Evolutionary conservation across 139 green algal species (phyloP).

Genomic region (Chara braunii): DNA sequence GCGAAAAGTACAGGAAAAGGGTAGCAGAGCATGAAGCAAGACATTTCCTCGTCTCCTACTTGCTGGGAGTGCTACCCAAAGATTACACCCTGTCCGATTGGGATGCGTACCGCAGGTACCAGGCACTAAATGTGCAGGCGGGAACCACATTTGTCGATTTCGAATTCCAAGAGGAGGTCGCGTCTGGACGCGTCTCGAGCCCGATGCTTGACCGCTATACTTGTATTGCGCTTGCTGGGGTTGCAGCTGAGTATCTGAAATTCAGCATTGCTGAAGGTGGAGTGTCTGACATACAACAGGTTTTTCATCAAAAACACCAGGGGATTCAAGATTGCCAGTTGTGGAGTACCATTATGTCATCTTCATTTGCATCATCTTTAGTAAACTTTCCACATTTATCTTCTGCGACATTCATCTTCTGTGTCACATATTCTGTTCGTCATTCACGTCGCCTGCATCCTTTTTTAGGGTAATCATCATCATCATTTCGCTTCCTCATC

Average conservation of each 20-base stretch:
- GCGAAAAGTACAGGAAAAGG: no score
- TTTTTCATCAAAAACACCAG: no score
- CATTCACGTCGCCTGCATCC: no score
- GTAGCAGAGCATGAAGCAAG: conserved; percentile 80
- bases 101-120: conserved; percentile 75
- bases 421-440: no score
- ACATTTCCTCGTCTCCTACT: conserved; percentile 90
- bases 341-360: no score
- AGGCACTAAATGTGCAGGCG: conserved; percentile 85
- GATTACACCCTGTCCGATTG: conserved; percentile 76
- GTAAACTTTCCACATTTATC: no score
- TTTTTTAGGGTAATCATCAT: no score
- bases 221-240: conserved; percentile 79
- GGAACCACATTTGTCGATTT: conserved; percentile 87
- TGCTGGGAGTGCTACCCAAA: conserved; percentile 78
- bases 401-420: no score
- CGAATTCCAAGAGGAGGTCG: conserved; percentile 70
- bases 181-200: no score
- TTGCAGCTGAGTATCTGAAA: conserved; percentile 76
- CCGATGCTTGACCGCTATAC: conserved; percentile 63
- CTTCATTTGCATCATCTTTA: no score
- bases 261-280: conserved; percentile 84
- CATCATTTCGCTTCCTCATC: no score
- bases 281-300: conserved; percentile 66
- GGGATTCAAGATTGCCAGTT: no score